phyloP scores from a whole-genome alignment of 2,329 filamentous ascomycete genomes.

The Epichloe bromicola region DNA sequence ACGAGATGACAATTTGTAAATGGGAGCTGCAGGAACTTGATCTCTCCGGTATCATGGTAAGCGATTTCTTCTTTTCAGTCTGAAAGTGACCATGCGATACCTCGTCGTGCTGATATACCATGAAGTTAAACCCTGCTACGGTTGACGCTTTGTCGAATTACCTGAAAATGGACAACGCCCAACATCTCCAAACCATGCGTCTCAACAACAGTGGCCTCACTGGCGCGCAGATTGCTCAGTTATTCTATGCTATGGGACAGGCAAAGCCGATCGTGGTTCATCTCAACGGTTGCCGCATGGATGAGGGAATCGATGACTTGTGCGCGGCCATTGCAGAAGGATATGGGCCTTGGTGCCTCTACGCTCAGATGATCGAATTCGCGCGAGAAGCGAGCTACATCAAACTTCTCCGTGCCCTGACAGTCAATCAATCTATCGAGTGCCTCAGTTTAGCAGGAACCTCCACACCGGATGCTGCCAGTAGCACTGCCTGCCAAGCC shows the following conservation, averaged over 20 bases:
- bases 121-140: conserved; percentile 36
- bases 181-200: conserved; percentile 29
- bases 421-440: conserved; percentile 35
- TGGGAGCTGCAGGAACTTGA: conserved; percentile 41
- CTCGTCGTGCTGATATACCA: background rate
- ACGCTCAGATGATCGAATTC: conserved; percentile 46
- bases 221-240: conserved; percentile 33
- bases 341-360: conserved; percentile 35
- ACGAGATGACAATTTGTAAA: conserved; percentile 27
- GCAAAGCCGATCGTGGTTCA: conserved; percentile 34
- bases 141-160: conserved; percentile 34
- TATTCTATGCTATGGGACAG: conserved; percentile 38
- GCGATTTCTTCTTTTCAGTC: background rate
- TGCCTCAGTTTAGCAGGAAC: conserved; percentile 43
- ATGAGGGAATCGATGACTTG: conserved; percentile 37
- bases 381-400: conserved; percentile 37
- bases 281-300: conserved; percentile 39
- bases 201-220: conserved; percentile 41
- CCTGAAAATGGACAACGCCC: conserved; percentile 26
- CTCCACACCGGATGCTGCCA: conserved; percentile 33
- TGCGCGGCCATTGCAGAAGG: conserved; percentile 33
- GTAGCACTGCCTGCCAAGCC: conserved; percentile 32
- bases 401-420: conserved; percentile 35
- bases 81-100: conserved; percentile 3
- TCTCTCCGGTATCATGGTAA: conserved; percentile 39